A percentile compares a stretch with the other conserved stretches of the same genome.
Conservation (phyloP, 2,329 filamentous ascomycete genomes). For the Stagonosporopsis chrysanthemi region DNA sequence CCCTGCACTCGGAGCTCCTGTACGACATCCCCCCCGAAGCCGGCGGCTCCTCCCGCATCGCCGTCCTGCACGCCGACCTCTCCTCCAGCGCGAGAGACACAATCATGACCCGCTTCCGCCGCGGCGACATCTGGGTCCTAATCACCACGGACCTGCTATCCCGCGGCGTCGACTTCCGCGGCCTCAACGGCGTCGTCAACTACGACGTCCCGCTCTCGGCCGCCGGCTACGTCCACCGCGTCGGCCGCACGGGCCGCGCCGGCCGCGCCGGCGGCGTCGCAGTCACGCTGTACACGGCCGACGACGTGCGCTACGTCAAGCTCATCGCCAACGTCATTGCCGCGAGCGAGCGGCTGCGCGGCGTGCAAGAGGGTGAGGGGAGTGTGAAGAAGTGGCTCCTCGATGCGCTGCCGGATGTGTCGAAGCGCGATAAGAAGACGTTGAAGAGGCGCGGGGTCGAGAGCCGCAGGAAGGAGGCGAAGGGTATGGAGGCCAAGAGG, state of each 20-base stretch:
- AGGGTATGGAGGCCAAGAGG: conserved; percentile 33
- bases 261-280: conserved; percentile 87
- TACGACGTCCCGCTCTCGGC: conserved; percentile 95
- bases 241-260: conserved; percentile 87
- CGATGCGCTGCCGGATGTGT: conserved; percentile 82
- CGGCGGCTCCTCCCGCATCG: conserved; percentile 82
- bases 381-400: conserved; percentile 75
- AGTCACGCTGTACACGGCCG: conserved; percentile 93
- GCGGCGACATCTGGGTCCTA: conserved; percentile 92
- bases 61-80: conserved; percentile 87
- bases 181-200: conserved; percentile 95
- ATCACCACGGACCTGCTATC: conserved; percentile 95
- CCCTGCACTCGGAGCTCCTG: conserved; percentile 85
- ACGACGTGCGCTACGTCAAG: conserved; percentile 89
- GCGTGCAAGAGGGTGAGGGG: conserved; percentile 50
- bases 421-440: conserved; percentile 82
- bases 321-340: conserved; percentile 93
- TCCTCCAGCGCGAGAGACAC: conserved; percentile 75
- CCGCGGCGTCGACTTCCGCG: conserved; percentile 91
- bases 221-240: conserved; percentile 90
- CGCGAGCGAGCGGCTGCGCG: conserved; percentile 75
- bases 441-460: conserved; percentile 84
- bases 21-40: conserved; percentile 94
- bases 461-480: conserved; percentile 61
- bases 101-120: conserved; percentile 89